Conservation (phyloP, 768 basidiomycete genomes). For the Terana coerulea region DNA sequence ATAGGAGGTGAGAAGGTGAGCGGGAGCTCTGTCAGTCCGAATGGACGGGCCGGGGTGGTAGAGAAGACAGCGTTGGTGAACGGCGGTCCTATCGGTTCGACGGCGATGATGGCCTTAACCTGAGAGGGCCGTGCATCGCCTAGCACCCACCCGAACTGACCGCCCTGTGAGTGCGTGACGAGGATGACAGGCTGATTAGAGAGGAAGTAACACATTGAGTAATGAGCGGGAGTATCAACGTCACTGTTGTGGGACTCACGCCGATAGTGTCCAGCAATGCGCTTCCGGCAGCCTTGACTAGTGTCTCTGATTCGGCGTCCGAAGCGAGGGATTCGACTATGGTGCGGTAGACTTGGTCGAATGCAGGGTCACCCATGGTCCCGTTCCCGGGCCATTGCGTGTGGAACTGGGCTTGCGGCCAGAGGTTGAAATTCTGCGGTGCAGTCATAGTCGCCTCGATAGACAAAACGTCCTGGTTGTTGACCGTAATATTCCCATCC, state of each 20-base stretch:
- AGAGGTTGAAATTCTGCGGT: slow-evolving; percentile 33
- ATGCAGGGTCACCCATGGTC: slow-evolving; percentile 39
- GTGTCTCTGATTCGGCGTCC: slow-evolving; percentile 32
- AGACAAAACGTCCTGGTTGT: neutral
- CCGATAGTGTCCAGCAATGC: slow-evolving; percentile 45
- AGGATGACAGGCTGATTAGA: slow-evolving; percentile 37
- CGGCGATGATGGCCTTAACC: slow-evolving; percentile 43
- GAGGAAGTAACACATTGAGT: neutral
- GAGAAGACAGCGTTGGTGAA: slow-evolving; percentile 30
- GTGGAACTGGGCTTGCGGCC: slow-evolving; percentile 44
- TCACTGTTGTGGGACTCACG: slow-evolving; percentile 27
- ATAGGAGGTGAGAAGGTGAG: slow-evolving; percentile 40
- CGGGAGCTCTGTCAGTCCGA: slow-evolving; percentile 46
- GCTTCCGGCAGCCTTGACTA: slow-evolving; percentile 38
- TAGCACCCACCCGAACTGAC: slow-evolving; percentile 45
- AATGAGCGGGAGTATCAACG: neutral
- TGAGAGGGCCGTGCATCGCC: slow-evolving; percentile 42
- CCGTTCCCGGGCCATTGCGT: slow-evolving; percentile 55
- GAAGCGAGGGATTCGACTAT: slow-evolving; percentile 37
- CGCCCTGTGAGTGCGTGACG: slow-evolving; percentile 51
- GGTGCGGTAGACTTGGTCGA: slow-evolving; percentile 44
- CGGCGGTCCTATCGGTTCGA: slow-evolving; percentile 50
- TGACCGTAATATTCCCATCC: neutral
- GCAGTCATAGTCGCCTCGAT: neutral
- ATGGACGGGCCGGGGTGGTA: slow-evolving; percentile 36